phyloP scores from a whole-genome alignment of 2,329 filamentous ascomycete genomes.

The Phaeosphaeriaceae sp. region DNA sequence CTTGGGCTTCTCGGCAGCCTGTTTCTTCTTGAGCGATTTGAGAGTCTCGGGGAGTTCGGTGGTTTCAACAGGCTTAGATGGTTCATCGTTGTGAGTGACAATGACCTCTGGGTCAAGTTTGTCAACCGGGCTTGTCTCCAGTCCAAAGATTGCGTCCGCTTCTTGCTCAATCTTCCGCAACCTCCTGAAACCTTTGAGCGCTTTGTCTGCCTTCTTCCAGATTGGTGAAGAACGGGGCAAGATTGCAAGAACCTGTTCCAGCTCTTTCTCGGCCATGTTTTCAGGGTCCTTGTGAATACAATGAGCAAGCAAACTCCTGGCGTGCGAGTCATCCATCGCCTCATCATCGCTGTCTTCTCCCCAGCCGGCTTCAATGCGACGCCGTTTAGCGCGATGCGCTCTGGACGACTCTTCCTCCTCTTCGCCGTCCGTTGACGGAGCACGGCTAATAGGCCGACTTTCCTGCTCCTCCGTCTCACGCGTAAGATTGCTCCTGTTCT shows the following conservation, averaged over 20 bases:
- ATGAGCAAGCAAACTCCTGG: constrained; percentile 56
- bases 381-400: constrained; percentile 54
- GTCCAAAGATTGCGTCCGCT: constrained; percentile 72
- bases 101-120: constrained; percentile 45
- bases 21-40: constrained; percentile 38
- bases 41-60: constrained; percentile 41
- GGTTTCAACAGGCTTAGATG: constrained; percentile 45
- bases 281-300: constrained; percentile 69
- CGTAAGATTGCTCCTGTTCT: constrained; percentile 70
- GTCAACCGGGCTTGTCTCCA: constrained; percentile 56
- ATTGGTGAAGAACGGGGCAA: constrained; percentile 67
- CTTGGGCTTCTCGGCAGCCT: constrained; percentile 64
- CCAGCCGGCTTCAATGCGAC: constrained; percentile 55
- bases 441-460: constrained; percentile 78
- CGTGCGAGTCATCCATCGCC: constrained; percentile 55
- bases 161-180: constrained; percentile 83
- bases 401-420: constrained; percentile 57
- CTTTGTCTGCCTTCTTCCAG: constrained; percentile 74
- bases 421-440: constrained; percentile 59
- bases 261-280: constrained; percentile 69
- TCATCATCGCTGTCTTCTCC: constrained; percentile 58
- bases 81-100: constrained; percentile 54
- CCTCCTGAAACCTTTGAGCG: constrained; percentile 61
- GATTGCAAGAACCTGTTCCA: constrained; percentile 63
- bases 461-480: constrained; percentile 86